Percentiles rank a stretch among this genome's conserved stretches.
phyloP scores from a whole-genome alignment of 2,329 filamentous ascomycete species.

The Fonsecaea pugnacius region DNA sequence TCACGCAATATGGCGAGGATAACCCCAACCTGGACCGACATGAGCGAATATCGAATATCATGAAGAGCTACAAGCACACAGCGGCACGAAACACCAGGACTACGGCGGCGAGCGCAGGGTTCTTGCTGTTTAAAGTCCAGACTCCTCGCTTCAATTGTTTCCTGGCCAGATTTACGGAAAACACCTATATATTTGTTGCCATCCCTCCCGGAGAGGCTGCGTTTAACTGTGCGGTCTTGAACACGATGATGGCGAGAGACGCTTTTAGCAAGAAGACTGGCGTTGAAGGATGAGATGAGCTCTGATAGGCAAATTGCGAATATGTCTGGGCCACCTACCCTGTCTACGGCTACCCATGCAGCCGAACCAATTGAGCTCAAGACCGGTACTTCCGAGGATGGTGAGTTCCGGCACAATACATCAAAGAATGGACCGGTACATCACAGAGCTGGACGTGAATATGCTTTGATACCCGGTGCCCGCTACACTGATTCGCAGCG shows the following conservation, averaged over 20 bases:
- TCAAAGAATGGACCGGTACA: background rate
- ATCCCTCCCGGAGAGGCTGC: slow-evolving; percentile 88
- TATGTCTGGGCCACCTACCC: background rate
- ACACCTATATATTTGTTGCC: slow-evolving; percentile 93
- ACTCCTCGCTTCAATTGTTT: slow-evolving; percentile 82
- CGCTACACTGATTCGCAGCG: background rate
- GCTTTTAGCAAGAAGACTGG: slow-evolving; percentile 67
- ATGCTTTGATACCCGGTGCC: background rate
- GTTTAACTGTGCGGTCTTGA: slow-evolving; percentile 88
- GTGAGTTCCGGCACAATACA: background rate
- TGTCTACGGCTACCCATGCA: background rate
- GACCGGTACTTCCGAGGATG: background rate
- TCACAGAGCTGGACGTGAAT: background rate
- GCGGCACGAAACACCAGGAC: slow-evolving; percentile 53
- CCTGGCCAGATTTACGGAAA: slow-evolving; percentile 92
- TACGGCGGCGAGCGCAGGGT: slow-evolving; percentile 49
- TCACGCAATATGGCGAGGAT: slow-evolving; percentile 48
- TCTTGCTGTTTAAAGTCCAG: slow-evolving; percentile 55
- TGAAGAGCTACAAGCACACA: slow-evolving; percentile 96
- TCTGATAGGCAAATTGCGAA: background rate
- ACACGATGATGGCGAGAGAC: slow-evolving; percentile 82
- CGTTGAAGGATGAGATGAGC: slow-evolving; percentile 34
- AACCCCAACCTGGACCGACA: slow-evolving; percentile 94
- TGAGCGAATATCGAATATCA: slow-evolving; percentile 93
- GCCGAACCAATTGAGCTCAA: background rate